Evolutionary conservation across 2,329 filamentous ascomycete genomes (phyloP), one percentile per base, ranked within the genome.

Genomic region (Claviceps arundinis): DNA sequence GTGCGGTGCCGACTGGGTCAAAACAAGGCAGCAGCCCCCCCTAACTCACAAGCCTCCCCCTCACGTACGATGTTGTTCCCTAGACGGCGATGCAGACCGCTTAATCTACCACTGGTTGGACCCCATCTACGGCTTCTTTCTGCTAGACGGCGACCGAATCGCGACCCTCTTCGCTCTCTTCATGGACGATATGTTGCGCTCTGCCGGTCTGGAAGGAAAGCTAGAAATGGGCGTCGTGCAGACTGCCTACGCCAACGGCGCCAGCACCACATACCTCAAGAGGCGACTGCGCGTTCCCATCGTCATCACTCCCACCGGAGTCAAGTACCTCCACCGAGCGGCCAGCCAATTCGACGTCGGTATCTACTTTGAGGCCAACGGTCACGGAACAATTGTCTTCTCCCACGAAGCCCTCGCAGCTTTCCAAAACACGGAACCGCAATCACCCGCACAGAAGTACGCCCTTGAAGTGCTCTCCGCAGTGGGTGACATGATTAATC

Each of bases 321-420:
- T 98, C 56, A 98, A 98, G 76, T 87, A 96, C 70, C 79, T 98
- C 56, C 93, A 98, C 71, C 93, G 97, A 64, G 93, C 89, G n/a
- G 93, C 93, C 41, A 83, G 87, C 62, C 87, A 90, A 58, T 95
- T 94, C 61, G 93, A 98, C 62, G 84, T 97, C 52, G 93, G 93
- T 53, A 89, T 97, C 50, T 98, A 98, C 73, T 98, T 98, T 63
- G 93, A 98, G 73, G 93, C 93, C 58, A 98, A 98, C 65, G 93
- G 93, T 34, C 93, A 98, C 69, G 93, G 93, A 58, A 98, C 93
- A 9, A 86, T 97, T 38, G 84, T 97, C 51, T 98, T 98, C 76
- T 95, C 88, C 1, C 80, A 85, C 53, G 82, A 87, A 54, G 91
- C 91, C 4, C 73, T 91, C 47, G 84, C 85, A 60, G 77, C 80